phyloP scores from a whole-genome alignment of 192 early-diverging fungal species.

The Chytriomyces confervae region DNA sequence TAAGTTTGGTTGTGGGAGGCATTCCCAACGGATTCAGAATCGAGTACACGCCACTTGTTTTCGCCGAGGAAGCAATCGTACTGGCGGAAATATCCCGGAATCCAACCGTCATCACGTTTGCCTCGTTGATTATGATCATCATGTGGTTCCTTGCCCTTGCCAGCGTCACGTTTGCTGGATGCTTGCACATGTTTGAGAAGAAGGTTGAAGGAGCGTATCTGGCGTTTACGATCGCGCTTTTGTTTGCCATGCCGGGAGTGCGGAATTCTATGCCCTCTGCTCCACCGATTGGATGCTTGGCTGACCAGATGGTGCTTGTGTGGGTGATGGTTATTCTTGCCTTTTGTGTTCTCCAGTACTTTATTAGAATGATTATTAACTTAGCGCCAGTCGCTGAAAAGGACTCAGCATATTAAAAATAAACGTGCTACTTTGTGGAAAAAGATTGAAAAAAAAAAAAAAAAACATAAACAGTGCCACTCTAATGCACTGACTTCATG shows the following conservation, averaged over 20 bases:
- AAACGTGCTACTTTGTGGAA: too few relatives aligned
- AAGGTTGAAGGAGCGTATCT: not conserved
- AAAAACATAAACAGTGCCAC: too few relatives aligned
- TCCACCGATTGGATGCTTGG: not conserved
- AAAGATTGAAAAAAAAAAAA: too few relatives aligned
- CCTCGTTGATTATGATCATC: not conserved
- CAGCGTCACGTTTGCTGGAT: not conserved
- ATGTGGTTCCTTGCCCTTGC: slow-evolving; percentile 11
- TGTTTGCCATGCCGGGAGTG: slow-evolving; percentile 8
- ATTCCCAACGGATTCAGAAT: slow-evolving; percentile 3
- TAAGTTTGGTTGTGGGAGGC: not conserved
- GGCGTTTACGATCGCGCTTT: not conserved
- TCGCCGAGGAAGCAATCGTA: not conserved
- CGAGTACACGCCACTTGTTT: not conserved
- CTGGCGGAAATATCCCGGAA: not conserved
- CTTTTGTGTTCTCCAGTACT: not conserved
- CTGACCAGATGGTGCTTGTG: not conserved
- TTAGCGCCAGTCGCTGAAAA: too few relatives aligned
- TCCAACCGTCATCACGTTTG: not conserved
- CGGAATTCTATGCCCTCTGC: slow-evolving; percentile 3
- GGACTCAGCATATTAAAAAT: too few relatives aligned
- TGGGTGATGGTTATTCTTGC: slow-evolving; percentile 1
- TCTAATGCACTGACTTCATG: too few relatives aligned
- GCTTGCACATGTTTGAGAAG: not conserved
- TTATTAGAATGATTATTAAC: not conserved